Evolutionary conservation across 2,329 filamentous ascomycete genomes (phyloP).

Genomic region (Furcasterigmium furcatum): DNA sequence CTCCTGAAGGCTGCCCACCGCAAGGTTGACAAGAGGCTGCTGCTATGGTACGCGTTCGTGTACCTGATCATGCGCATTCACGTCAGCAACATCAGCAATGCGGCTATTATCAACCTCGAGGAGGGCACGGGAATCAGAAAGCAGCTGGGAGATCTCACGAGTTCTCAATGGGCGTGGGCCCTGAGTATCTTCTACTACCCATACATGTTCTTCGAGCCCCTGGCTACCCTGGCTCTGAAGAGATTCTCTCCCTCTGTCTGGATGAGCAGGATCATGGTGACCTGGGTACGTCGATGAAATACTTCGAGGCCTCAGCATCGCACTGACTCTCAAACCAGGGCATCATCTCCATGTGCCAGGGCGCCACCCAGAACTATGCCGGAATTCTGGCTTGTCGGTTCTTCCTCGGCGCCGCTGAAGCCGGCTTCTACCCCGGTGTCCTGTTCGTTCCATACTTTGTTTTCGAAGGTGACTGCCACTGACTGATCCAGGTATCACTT

Average conservation of each 20-base stretch:
- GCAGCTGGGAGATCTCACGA: slow-evolving; percentile 16
- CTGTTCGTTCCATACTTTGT: slow-evolving; percentile 6
- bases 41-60: slow-evolving; percentile 18
- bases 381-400: slow-evolving; percentile 21
- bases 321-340: slow-evolving; percentile 7
- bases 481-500: slow-evolving; percentile 15
- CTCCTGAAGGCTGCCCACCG: slow-evolving; percentile 12
- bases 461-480: neutral
- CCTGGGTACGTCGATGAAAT: slow-evolving; percentile 9
- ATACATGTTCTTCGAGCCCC: slow-evolving; percentile 20
- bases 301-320: too few species aligned
- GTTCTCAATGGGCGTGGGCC: slow-evolving; percentile 19
- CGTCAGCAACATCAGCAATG: slow-evolving; percentile 20
- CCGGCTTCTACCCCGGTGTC: slow-evolving; percentile 23
- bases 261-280: slow-evolving; percentile 21
- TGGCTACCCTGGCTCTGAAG: slow-evolving; percentile 18
- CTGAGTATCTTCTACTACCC: slow-evolving; percentile 20
- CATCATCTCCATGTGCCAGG: slow-evolving; percentile 17
- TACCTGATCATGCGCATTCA: slow-evolving; percentile 20
- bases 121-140: slow-evolving; percentile 18
- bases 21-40: slow-evolving; percentile 18
- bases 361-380: slow-evolving; percentile 16
- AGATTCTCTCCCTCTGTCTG: slow-evolving; percentile 15
- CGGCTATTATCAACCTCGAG: slow-evolving; percentile 22
- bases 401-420: slow-evolving; percentile 21